A percentile compares a stretch with the other conserved stretches of the same genome.
Conservation (phyloP, 805 yeast genomes). For the Starmerella davenportii region DNA sequence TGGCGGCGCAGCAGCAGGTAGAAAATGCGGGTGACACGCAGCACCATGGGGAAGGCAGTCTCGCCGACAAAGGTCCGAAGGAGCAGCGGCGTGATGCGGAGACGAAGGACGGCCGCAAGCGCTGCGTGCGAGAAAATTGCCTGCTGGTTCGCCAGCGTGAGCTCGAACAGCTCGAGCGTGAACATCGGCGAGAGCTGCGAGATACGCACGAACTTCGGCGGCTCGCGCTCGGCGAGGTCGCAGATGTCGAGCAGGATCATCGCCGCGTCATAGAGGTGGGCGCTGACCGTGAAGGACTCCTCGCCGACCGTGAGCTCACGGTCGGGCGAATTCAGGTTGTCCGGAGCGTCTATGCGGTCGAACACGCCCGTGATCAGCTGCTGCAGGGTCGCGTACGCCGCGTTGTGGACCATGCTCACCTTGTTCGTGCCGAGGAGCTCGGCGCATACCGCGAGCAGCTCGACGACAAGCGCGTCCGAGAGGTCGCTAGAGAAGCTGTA, state of each 20-base stretch:
- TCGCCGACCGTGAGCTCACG: constrained; percentile 17
- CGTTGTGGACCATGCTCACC: constrained; percentile 60
- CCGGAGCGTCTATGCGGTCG: constrained; percentile 36
- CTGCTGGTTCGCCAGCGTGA: constrained; percentile 48
- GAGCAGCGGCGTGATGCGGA: constrained; percentile 57
- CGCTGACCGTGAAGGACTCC: constrained; percentile 29
- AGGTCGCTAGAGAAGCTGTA: constrained; percentile 43
- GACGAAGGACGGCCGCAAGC: constrained; percentile 45
- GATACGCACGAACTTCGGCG: constrained; percentile 37
- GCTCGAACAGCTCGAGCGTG: constrained; percentile 71
- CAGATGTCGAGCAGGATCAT: constrained; percentile 59
- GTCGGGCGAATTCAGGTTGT: constrained; percentile 3
- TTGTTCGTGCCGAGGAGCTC: constrained; percentile 51
- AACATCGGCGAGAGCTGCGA: constrained; percentile 40
- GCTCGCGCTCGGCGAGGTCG: constrained; percentile 39
- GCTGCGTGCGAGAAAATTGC: constrained; percentile 44
- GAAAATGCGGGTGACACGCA: constrained; percentile 59
- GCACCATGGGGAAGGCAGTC: constrained; percentile 47
- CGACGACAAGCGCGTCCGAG: constrained; percentile 37
- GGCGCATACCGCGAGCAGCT: constrained; percentile 50
- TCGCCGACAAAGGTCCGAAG: constrained; percentile 42
- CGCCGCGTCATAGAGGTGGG: constrained; percentile 50
- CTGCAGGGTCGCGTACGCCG: constrained; percentile 85
- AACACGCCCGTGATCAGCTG: constrained; percentile 65
- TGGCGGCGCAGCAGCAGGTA: constrained; percentile 44